Evolutionary conservation across 2,329 filamentous ascomycete genomes (phyloP).

Genomic region (Aspergillaceae sp.): DNA sequence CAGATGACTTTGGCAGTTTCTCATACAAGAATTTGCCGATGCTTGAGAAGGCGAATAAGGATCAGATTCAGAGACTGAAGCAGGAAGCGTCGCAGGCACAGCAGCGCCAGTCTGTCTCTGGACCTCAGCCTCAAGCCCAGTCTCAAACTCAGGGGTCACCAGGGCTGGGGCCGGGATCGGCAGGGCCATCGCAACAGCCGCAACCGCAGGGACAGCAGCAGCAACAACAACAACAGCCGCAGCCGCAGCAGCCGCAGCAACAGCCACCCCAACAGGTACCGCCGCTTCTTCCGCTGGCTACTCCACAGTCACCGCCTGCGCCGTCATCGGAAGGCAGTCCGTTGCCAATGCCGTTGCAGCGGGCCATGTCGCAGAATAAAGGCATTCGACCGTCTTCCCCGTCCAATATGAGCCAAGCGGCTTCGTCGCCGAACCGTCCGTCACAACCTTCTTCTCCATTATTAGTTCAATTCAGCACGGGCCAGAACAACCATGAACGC

Average conservation of each 20-base stretch:
- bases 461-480: constrained; percentile 92
- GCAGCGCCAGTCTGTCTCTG: constrained; percentile 38
- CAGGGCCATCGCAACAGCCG: not conserved
- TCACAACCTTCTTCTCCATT: constrained; percentile 82
- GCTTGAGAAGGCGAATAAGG: constrained; percentile 95
- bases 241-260: constrained; percentile 1
- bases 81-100: constrained; percentile 76
- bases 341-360: constrained; percentile 68
- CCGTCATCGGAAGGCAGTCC: constrained; percentile 78
- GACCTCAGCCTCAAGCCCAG: constrained; percentile 12
- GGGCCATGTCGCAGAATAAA: constrained; percentile 76
- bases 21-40: constrained; percentile 96
- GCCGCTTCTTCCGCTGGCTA: not conserved
- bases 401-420: constrained; percentile 67
- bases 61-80: constrained; percentile 91
- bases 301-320: constrained; percentile 46
- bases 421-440: constrained; percentile 76
- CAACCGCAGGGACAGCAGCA: constrained; percentile 1
- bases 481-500: constrained; percentile 63
- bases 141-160: constrained; percentile 11
- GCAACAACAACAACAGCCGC: constrained; percentile 2
- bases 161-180: not conserved
- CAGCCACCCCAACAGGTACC: constrained; percentile 2
- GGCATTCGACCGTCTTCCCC: constrained; percentile 75
- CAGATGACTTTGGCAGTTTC: constrained; percentile 94